Conservation (phyloP, 2,329 filamentous ascomycete species). For the Epichloe sibirici region DNA sequence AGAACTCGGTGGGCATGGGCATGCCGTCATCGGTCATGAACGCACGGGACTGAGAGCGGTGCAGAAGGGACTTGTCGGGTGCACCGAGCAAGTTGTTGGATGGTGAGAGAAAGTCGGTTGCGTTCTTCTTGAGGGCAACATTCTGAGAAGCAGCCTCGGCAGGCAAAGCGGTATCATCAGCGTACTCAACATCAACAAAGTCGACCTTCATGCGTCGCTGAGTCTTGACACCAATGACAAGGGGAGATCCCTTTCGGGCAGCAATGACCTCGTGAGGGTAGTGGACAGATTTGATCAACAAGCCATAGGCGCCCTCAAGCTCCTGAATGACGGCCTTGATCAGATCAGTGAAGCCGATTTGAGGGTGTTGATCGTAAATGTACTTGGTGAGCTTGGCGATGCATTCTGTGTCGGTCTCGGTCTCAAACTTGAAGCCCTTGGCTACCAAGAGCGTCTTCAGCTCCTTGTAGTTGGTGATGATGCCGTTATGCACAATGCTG, state of each 20-base stretch:
- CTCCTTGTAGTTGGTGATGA: conserved; percentile 99
- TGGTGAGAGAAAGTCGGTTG: conserved; percentile 54
- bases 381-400: conserved; percentile 99
- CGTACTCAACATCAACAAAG: conserved; percentile 97
- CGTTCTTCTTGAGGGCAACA: conserved; percentile 85
- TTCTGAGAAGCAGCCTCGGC: conserved; percentile 95
- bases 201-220: conserved; percentile 99
- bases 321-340: conserved; percentile 98
- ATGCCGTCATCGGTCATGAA: conserved; percentile 98
- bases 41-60: conserved; percentile 94
- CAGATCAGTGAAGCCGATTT: conserved; percentile 90
- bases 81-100: conserved; percentile 59
- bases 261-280: conserved; percentile 97
- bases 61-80: conserved; percentile 93
- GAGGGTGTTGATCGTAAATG: conserved; percentile 87
- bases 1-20: conserved; percentile 97
- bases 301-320: conserved; percentile 92
- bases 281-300: conserved; percentile 96
- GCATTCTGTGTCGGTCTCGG: conserved; percentile 97
- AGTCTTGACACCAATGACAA: conserved; percentile 94
- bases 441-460: conserved; percentile 80
- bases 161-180: conserved; percentile 72
- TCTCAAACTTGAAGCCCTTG: conserved; percentile 99
- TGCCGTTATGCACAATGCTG: conserved; percentile 95
- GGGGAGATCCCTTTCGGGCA: conserved; percentile 92